A percentile compares a stretch with the other conserved stretches of the same genome.
Evolutionary conservation across 1,284 basidiomycete species (phyloP).

Genomic region (Ceratobasidium sp.): DNA sequence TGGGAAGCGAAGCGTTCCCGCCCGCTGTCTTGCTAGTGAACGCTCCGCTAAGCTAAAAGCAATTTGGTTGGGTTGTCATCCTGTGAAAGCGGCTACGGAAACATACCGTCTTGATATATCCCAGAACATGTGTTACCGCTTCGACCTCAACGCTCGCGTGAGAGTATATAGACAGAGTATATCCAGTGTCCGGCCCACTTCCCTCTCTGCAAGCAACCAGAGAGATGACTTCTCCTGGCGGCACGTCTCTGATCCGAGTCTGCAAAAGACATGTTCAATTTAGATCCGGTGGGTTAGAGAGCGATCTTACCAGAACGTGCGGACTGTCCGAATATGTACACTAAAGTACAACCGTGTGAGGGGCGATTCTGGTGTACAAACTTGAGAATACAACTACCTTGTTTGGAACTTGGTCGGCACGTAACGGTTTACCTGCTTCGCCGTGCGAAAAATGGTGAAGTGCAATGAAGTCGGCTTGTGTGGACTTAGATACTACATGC

Average conservation of each 20-base stretch:
- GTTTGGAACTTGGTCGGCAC: conserved; percentile 27
- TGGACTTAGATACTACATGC: conserved; percentile 74
- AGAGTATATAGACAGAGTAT: conserved; percentile 56
- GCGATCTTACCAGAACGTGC: conserved; percentile 73
- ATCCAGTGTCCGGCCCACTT: conserved; percentile 69
- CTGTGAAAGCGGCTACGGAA: neutral
- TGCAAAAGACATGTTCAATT: conserved; percentile 48
- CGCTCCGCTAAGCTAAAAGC: conserved; percentile 68
- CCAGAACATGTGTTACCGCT: conserved; percentile 21
- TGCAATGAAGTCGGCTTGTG: conserved; percentile 76
- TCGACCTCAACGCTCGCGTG: conserved; percentile 14
- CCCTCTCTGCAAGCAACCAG: conserved; percentile 78
- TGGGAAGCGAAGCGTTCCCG: conserved; percentile 82
- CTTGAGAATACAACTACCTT: neutral
- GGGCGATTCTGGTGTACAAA: neutral
- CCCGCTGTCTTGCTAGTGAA: conserved; percentile 83
- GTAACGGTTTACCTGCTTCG: conserved; percentile 21
- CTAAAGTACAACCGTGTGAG: conserved; percentile 9
- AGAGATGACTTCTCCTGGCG: conserved; percentile 62
- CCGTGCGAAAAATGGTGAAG: conserved; percentile 66
- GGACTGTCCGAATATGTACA: conserved; percentile 60
- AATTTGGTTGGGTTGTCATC: neutral
- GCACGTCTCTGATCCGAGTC: conserved; percentile 58
- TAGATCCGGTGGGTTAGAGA: conserved; percentile 15
- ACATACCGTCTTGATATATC: conserved; percentile 58